Evolutionary conservation across 1,284 basidiomycete species (phyloP).

Genomic region (Uromyces viciae-fabae): DNA sequence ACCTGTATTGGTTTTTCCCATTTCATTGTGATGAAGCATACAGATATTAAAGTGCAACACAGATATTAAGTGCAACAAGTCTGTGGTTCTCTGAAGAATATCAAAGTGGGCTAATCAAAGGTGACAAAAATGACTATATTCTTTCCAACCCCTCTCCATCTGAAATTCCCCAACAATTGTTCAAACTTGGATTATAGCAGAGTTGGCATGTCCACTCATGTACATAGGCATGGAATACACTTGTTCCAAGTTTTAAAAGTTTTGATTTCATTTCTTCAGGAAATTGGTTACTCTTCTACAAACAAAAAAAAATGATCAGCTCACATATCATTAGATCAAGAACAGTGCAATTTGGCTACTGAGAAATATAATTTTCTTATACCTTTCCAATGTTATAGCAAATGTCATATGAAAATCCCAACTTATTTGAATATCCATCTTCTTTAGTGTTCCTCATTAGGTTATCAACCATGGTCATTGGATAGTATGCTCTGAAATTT

Average conservation of each 20-base stretch:
- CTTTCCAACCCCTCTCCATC: no score
- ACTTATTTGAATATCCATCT: neutral
- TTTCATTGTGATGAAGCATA: neutral
- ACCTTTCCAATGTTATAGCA: conserved; percentile 2
- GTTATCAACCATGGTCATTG: conserved; percentile 3
- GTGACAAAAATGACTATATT: neutral
- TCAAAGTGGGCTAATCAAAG: neutral
- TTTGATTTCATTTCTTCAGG: neutral
- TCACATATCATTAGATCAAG: no score
- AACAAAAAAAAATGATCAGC: no score
- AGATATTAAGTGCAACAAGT: neutral
- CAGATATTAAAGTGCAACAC: no score
- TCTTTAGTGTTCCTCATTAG: neutral
- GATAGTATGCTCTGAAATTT: neutral
- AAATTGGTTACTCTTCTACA: conserved; percentile 1
- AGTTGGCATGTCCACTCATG: conserved; percentile 9
- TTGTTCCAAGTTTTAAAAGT: neutral
- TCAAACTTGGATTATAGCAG: neutral
- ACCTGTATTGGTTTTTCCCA: neutral
- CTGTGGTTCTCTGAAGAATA: conserved; percentile 12
- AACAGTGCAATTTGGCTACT: no score
- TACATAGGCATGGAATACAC: conserved; percentile 10
- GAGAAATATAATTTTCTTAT: neutral
- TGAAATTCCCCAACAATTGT: neutral
- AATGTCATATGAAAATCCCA: conserved; percentile 20